phyloP scores from a whole-genome alignment of 169 alveolate genomes.

The Plasmodium knowlesi region DNA sequence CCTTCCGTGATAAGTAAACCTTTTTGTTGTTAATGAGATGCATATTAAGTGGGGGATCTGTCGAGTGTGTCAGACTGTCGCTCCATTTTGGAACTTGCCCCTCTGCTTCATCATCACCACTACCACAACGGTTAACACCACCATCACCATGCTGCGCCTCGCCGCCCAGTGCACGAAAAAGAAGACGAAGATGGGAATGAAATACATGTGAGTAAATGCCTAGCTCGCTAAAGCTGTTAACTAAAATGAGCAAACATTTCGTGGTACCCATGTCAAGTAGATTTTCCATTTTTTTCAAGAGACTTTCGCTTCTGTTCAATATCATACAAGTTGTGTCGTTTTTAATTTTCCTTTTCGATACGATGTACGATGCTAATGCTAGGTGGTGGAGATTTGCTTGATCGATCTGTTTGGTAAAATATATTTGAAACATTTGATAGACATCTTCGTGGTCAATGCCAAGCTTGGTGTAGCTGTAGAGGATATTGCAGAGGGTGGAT shows the following conservation, averaged over 20 bases:
- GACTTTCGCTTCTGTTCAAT: constrained; percentile 25
- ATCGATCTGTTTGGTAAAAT: constrained; percentile 24
- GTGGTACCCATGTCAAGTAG: background rate
- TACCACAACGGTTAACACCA: background rate
- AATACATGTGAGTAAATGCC: constrained; percentile 30
- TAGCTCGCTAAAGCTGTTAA: constrained; percentile 54
- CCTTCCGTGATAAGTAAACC: background rate
- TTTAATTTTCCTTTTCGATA: constrained; percentile 20
- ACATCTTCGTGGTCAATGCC: constrained; percentile 21
- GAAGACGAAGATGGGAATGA: background rate
- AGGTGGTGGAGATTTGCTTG: constrained; percentile 41
- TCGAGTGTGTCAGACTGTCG: background rate
- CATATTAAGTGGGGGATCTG: background rate
- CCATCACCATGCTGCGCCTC: background rate
- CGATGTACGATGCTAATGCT: constrained; percentile 27
- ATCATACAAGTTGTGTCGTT: background rate
- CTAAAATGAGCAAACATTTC: constrained; percentile 30
- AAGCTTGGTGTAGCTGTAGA: constrained; percentile 42
- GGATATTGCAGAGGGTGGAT: constrained; percentile 49
- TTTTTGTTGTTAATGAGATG: background rate
- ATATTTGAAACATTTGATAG: constrained; percentile 38
- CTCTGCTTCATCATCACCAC: background rate
- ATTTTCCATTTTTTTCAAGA: background rate
- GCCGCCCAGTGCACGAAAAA: background rate
- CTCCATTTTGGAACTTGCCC: background rate